Evolutionary conservation across 2,329 filamentous ascomycete genomes (phyloP).

Genomic region (Capronia americana): DNA sequence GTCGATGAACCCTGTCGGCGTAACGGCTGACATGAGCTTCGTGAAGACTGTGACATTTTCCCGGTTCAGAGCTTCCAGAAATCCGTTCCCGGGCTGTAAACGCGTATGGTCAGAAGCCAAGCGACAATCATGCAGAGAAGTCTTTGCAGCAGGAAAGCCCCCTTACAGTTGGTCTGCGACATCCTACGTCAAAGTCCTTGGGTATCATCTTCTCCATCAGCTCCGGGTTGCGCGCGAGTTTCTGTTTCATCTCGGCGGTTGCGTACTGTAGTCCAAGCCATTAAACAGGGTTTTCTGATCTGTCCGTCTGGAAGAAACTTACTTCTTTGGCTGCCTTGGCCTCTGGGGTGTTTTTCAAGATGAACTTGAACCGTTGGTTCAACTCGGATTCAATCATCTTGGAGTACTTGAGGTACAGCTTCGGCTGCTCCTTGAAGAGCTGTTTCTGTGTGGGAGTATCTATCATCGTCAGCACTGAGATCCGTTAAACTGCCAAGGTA

Average conservation of each 20-base stretch:
- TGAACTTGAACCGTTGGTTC: constrained; percentile 35
- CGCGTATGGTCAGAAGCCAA: not conserved
- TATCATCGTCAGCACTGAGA: constrained; percentile 17
- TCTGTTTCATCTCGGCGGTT: constrained; percentile 2
- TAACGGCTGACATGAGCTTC: constrained; percentile 45
- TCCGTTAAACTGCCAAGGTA: not conserved
- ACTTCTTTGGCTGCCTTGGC: constrained; percentile 19
- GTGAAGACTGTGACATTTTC: constrained; percentile 54
- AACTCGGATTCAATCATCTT: constrained; percentile 42
- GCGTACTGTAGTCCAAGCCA: not conserved
- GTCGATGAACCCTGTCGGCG: constrained; percentile 19
- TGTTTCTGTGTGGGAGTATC: constrained; percentile 29
- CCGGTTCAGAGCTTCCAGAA: constrained; percentile 43
- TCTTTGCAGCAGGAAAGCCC: not conserved
- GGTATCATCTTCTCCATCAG: constrained; percentile 33
- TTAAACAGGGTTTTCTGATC: not conserved
- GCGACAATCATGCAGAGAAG: not conserved
- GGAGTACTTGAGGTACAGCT: constrained; percentile 41
- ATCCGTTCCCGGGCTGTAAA: constrained; percentile 36
- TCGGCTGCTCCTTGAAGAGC: constrained; percentile 36
- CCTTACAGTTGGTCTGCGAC: constrained; percentile 53
- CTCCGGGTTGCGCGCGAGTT: not conserved
- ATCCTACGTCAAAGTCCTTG: constrained; percentile 45
- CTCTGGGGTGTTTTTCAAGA: constrained; percentile 14
- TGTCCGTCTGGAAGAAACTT: not conserved